Evolutionary conservation across 2,329 filamentous ascomycete genomes (phyloP), one percentile per base, ranked within the genome.

Genomic region (Phialophora chinensis): DNA sequence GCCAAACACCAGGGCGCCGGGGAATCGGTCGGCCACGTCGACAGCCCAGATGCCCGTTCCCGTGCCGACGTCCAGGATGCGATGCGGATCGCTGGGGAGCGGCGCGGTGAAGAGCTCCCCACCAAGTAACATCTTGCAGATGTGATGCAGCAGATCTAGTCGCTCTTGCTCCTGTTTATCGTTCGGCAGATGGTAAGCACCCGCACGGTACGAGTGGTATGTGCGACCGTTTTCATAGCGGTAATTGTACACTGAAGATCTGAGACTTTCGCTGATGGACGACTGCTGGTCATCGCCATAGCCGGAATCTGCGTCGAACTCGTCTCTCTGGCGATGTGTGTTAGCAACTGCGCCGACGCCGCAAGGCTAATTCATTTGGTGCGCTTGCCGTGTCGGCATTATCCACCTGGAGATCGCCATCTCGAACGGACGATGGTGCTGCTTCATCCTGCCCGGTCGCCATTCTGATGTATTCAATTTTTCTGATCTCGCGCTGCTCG

Each of bases 1-100:
- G 7, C 78, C 79, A 20, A 78, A 70, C n/a, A 78, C 72, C 14
- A 35, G 33, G 6, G 54, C 33, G 33, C 54, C 35, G 17, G 54
- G 54, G 20, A 42, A 57, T 20, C 25, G 54, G 54, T 57, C 54
- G 54, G 54, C 54, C 17, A 57, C 29, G 12, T 57, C 54, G 20
- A 57, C 33, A n/a, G 54, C 54, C 31, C 50, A 54, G 23, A 54
- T 54, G 3, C 50, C 50, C 17, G 50, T 54, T 25, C 54, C 53
- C 4, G 53, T 56, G 53, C 53, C 53, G 53, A 56, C 53, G 27
- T 56, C 53, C 27, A 56, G 53, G 23, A 56, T 56, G 12, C 54
- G 54, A 4, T 57, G 54, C 10, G 33, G 54, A 14, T 57, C 54
- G n/a, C 54, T 20, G 11, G 54, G 54, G 54, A 57, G 29, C 11